Percentiles rank a stretch among this genome's conserved stretches.
These are phyloP conservation scores for Claviceps fusiformis DNA, from an alignment of 2,329 filamentous ascomycete genomes.

Conservation along the genomic window DNA sequence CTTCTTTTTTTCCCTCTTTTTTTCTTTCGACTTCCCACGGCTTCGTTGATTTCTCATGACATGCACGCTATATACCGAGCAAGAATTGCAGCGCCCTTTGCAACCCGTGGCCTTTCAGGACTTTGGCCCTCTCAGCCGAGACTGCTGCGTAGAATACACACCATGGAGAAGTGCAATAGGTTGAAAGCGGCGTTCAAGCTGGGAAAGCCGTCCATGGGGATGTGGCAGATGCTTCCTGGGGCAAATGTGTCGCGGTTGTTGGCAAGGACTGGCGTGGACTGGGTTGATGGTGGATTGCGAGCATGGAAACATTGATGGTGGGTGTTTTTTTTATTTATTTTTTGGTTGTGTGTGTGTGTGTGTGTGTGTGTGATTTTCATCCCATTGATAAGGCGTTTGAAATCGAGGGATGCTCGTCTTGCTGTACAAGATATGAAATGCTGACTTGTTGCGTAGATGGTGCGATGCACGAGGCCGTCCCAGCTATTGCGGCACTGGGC, in stretches of 20 bases:
- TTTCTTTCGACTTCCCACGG: background rate
- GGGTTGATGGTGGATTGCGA: conserved; percentile 43
- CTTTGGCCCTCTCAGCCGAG: too few species aligned
- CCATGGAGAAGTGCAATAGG: conserved; percentile 32
- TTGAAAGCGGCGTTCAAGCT: conserved; percentile 36
- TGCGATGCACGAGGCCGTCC: conserved; percentile 40
- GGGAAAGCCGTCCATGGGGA: conserved; percentile 37
- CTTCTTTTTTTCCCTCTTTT: too few species aligned
- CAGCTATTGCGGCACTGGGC: conserved; percentile 34
- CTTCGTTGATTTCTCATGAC: too few species aligned
- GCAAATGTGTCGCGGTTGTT: conserved; percentile 45
- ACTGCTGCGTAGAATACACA: background rate
- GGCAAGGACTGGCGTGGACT: conserved; percentile 49
- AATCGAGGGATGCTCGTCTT: background rate
- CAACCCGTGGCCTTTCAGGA: background rate
- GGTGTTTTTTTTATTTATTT: background rate
- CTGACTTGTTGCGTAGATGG: conserved; percentile 20
- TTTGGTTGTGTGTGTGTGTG: too few species aligned
- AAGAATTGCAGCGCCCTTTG: background rate
- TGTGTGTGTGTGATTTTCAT: background rate
- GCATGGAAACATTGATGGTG: conserved; percentile 37
- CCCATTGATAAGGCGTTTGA: too few species aligned
- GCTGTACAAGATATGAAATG: background rate
- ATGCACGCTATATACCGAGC: background rate
- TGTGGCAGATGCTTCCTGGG: conserved; percentile 52